Base-by-base conservation (phyloP, 768 basidiomycete species). In the Suillus fuscotomentosus region DNA sequence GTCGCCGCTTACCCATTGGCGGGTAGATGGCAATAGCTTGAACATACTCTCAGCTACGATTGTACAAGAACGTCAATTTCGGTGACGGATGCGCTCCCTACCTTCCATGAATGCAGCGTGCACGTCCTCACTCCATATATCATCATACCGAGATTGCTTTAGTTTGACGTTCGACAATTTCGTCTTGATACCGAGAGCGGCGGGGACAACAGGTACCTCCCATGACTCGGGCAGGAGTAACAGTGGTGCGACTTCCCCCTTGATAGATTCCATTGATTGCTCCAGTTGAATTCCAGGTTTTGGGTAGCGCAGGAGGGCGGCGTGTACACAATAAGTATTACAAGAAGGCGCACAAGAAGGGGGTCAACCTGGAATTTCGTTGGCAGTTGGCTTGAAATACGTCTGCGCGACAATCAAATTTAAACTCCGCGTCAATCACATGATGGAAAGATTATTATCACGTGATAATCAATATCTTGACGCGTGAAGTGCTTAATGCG, bases 51-150 rank as follows among this genome's bases (percentile, higher is more conserved):
- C 10, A 59, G 43, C 15, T 34, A 73, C 63, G 48, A 10, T 57
- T 54, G 36, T 31, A 38, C 55, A 10, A 55, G n/a, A 27, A 48
- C 11, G 9, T 39, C 43, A 60, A 42, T 27, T 42, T 59, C 17
- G 17, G 39, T 3, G 39, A 42, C 24, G 48, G 22, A 5, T 2
- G 9, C 9, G 41, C 39, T 66, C 73, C 53, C 2, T n/a, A 77
- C 75, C 75, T 76, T 76, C 75, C 75, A 77, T 76, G 45, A 76
- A 76, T 10, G 76, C 75, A 60, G 75, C 70, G 71, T 76, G 75
- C 60, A 76, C 75, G 51, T 76, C 76, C 27, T 70, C 73, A 2
- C 73, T 71, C 75, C 75, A 77, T 22, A 77, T 75, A 47, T 75
- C 74, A 38, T 75, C 74, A 42, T 75, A 75, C 51, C 74, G 71